Conservation (phyloP, 1,284 basidiomycete genomes). For the Bothia castanella region DNA sequence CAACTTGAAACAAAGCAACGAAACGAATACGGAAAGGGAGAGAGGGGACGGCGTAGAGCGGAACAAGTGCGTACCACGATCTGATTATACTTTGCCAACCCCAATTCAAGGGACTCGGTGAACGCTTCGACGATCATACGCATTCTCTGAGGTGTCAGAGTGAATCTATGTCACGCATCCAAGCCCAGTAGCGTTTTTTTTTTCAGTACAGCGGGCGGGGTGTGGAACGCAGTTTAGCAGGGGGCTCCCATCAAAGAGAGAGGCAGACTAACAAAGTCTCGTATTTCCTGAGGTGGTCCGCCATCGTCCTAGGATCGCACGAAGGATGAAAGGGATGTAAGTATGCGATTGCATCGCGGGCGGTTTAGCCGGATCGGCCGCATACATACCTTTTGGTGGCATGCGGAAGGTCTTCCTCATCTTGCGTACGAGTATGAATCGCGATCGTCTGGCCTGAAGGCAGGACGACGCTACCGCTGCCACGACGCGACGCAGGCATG, state of each 20-base stretch:
- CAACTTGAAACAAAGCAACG: neutral
- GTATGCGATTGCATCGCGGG: neutral
- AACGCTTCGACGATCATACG: conserved; percentile 97
- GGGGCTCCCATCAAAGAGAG: neutral
- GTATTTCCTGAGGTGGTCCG: conserved; percentile 85
- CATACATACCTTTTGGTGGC: conserved; percentile 72
- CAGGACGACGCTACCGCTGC: conserved; percentile 69
- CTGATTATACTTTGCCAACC: conserved; percentile 80
- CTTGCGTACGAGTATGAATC: conserved; percentile 49
- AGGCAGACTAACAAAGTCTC: conserved; percentile 65
- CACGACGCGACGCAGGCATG: conserved; percentile 68
- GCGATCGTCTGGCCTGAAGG: conserved; percentile 73
- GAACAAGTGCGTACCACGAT: conserved; percentile 69
- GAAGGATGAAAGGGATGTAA: conserved; percentile 6
- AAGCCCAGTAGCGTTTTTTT: neutral
- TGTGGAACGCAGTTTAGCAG: conserved; percentile 11
- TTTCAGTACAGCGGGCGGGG: neutral
- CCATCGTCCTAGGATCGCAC: conserved; percentile 62
- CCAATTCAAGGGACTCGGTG: conserved; percentile 86
- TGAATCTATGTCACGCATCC: conserved; percentile 51
- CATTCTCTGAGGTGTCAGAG: conserved; percentile 90
- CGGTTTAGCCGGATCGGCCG: neutral
- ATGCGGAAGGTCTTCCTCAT: conserved; percentile 80
- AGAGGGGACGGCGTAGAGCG: neutral
- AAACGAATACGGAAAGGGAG: conserved; percentile 4